Base-by-base conservation (phyloP, 164 flowering plant genomes). In the Vitis rupestris region DNA sequence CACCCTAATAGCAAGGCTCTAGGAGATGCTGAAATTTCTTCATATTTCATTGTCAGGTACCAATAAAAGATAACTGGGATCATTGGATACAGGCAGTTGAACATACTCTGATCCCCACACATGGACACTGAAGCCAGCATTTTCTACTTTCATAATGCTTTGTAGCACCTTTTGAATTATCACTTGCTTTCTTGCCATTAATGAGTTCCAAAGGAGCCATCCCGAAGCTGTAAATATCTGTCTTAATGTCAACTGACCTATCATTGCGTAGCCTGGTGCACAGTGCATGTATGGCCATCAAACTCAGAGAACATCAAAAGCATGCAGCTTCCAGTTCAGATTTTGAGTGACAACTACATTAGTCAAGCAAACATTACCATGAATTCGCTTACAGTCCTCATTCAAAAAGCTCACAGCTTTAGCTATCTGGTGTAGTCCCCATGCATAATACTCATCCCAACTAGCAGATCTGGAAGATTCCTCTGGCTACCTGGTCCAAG, bases 341-440 rank as follows among this genome's bases (percentile, higher is more conserved):
- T 97, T 90, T 76, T 78, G 94, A 50, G 99, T 95, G 66, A 91
- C 94, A 73, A 95, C 99, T 75, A 95, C 98, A 87, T 97, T 95
- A 51, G 91, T 84, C 81, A 92, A 69, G 71, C 99, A 95, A 63
- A 95, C 94, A 89, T 95, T 95, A 50, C 89, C 92, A 79, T 93
- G 98, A 76, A 95, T 91, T 98, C 93, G 85, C 84, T 95, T 95
- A 80, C 99, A 95, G 67, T 95, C 99, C 75, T 95, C 93, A 79
- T 95, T 95, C 56, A 95, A 67, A 78, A 95, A 95, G 96, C 98
- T 95, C 81, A 92, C 98, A 77, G 97, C 99, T 84, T 95, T 95
- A 54, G 99, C 92, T 67, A 93, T 88, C 75, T 90, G 99, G 78
- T 88, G 84, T 74, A 95, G 77, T 51, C 99, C 99, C 98, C 93